Percentiles rank a stretch among this genome's conserved stretches.
Conservation (phyloP, 352 stramenopile genomes). For the Paralagenidium karlingii region DNA sequence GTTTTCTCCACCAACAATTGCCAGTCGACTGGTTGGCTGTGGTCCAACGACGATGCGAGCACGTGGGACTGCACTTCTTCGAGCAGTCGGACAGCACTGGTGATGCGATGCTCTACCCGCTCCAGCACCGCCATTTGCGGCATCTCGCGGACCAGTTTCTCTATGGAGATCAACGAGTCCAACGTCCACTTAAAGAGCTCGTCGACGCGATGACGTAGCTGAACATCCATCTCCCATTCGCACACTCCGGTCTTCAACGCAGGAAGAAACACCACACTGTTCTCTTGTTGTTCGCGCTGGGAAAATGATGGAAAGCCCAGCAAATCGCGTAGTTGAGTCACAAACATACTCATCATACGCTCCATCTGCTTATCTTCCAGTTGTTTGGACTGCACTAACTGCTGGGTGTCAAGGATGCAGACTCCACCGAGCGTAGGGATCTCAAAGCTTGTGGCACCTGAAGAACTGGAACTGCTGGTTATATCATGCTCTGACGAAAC, state of each 20-base stretch:
- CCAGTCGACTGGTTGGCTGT: too few relatives aligned
- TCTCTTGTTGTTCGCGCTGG: slow-evolving; percentile 18
- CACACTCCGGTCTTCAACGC: slow-evolving; percentile 34
- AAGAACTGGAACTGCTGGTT: neutral
- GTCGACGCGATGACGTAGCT: slow-evolving; percentile 28
- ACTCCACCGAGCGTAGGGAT: slow-evolving; percentile 56
- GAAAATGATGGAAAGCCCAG: slow-evolving; percentile 43
- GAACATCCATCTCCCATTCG: slow-evolving; percentile 57
- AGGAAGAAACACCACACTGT: slow-evolving; percentile 26
- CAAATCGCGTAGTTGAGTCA: slow-evolving; percentile 45
- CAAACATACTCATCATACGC: slow-evolving; percentile 52
- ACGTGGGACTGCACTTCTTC: slow-evolving; percentile 29
- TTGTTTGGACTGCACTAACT: neutral
- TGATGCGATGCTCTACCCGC: slow-evolving; percentile 43
- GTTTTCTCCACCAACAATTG: slow-evolving; percentile 15
- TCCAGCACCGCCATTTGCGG: slow-evolving; percentile 58
- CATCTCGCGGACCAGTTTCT: slow-evolving; percentile 52
- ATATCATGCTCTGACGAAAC: slow-evolving; percentile 4
- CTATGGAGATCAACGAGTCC: slow-evolving; percentile 39
- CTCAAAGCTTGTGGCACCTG: slow-evolving; percentile 46
- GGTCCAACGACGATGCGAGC: neutral
- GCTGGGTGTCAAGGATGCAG: slow-evolving; percentile 32
- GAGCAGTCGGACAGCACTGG: slow-evolving; percentile 26
- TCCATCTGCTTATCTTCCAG: slow-evolving; percentile 7
- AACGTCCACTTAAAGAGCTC: neutral